A percentile compares a stretch with the other conserved stretches of the same genome.
Conservation (phyloP, 2,329 filamentous ascomycete species). For the Fusarium sp. region DNA sequence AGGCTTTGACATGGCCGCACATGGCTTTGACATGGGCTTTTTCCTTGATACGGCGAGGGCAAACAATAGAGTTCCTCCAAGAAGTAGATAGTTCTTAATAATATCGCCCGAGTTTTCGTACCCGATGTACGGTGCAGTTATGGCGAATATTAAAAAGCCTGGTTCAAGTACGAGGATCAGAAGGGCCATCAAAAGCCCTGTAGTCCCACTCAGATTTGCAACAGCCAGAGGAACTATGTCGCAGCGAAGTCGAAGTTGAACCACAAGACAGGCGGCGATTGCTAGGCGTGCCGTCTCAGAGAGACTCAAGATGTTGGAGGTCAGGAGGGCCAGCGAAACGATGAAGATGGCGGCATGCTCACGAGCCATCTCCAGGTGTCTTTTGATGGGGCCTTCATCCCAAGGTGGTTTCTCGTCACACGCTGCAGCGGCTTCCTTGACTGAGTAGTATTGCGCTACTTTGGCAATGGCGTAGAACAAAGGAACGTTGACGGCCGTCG, state of each 20-base stretch:
- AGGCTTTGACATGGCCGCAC: background rate
- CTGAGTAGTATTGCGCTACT: conserved; percentile 39
- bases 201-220: background rate
- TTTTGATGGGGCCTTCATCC: background rate
- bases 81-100: conserved; percentile 10
- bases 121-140: conserved; percentile 12
- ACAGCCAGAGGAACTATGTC: conserved; percentile 3
- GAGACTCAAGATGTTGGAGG: conserved; percentile 6
- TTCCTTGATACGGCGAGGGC: conserved; percentile 16
- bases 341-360: conserved; percentile 27
- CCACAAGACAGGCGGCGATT: conserved; percentile 25
- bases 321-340: conserved; percentile 11
- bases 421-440: conserved; percentile 24
- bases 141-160: background rate
- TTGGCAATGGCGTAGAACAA: conserved; percentile 37
- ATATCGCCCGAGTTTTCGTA: background rate
- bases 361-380: conserved; percentile 24
- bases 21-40: background rate
- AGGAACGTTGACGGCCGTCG: conserved; percentile 37
- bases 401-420: conserved; percentile 12
- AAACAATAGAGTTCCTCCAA: conserved; percentile 17
- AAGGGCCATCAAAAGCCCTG: conserved; percentile 16
- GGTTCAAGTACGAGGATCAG: conserved; percentile 10
- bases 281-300: conserved; percentile 36
- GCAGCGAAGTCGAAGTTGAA: conserved; percentile 23